phyloP scores from a whole-genome alignment of 768 basidiomycete species.

The Naganishia randhawae region DNA sequence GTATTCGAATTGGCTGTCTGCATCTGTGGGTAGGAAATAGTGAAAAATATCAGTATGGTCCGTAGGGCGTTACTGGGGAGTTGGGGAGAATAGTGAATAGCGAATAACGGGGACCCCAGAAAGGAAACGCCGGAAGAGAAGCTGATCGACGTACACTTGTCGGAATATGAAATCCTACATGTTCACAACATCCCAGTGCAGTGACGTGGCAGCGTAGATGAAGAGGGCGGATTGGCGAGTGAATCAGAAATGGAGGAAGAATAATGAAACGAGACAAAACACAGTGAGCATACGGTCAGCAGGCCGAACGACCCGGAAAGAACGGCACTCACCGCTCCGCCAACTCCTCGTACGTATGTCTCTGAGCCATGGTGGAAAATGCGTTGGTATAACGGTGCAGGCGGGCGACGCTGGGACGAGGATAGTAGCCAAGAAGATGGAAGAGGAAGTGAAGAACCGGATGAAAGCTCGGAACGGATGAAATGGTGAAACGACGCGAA shows the following conservation, averaged over 20 bases:
- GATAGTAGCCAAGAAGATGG: no score
- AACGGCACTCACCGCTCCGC: constrained; percentile 41
- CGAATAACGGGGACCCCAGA: no score
- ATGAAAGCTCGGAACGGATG: no score
- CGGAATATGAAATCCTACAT: constrained; percentile 50
- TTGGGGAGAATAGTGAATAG: no score
- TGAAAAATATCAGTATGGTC: not conserved
- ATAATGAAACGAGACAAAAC: not conserved
- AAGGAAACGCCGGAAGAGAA: no score
- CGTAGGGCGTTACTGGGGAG: no score
- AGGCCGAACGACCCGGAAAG: not conserved
- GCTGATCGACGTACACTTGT: constrained; percentile 40
- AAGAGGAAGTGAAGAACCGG: no score
- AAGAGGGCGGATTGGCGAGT: not conserved
- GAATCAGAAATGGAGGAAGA: not conserved
- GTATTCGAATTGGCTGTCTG: constrained; percentile 89
- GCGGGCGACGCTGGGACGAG: no score
- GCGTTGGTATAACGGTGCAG: not conserved
- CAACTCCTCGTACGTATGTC: constrained; percentile 44
- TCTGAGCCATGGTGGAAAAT: not conserved
- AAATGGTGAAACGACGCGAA: no score
- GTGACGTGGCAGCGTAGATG: not conserved
- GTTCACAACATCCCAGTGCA: not conserved
- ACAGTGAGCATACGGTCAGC: not conserved
- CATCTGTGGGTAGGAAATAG: constrained; percentile 52